Base-by-base conservation (phyloP, 1,139 yeast species). In the Pichia sp. region DNA sequence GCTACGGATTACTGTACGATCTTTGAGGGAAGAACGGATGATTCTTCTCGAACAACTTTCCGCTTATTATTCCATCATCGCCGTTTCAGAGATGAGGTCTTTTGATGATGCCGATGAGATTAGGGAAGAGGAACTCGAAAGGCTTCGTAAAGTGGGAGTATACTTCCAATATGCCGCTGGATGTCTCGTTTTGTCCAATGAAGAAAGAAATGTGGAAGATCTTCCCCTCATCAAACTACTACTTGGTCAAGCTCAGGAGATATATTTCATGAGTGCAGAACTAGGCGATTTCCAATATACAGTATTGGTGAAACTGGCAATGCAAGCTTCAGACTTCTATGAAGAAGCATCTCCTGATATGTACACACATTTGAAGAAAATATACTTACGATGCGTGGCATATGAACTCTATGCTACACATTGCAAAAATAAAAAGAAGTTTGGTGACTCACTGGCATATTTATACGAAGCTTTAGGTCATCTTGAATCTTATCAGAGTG, bases 241-340 rank as follows among this genome's bases (percentile, higher is more conserved):
- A 72, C 53, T 83, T 27, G 94, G 94, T 0, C 94, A 86, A 50
- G 93, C 96, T 0, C 96, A 87, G 55, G 96, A 88, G 52, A 67
- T 75, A 10, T 76, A 81, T 38, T 87, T 96, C 95, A 76, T 72
- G 34, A 78, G 78, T 50, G 88, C 95, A 0, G 59, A 72, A 1
- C 56, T 62, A 25, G 70, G 69, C 12, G 62, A 65, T 4, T 57
- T 76, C 51, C 81, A 78, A 50, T 76, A 82, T 51, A 63, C 79
- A 0, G 64, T 77, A 4, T 59, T 86, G 5, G 69, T 93, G 1
- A 72, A 76, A 47, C 58, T 88, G 30, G 72, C 94, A 0, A 58
- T 65, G 8, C 84, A 79, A 49, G 79, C 77, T 0, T 66, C 83
- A 0, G 67, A 66, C 3, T 73, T 64, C 39, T 88, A 86, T 50